Conservation (phyloP, 495 filamentous ascomycete species). For the Daldinia caldariorum region DNA sequence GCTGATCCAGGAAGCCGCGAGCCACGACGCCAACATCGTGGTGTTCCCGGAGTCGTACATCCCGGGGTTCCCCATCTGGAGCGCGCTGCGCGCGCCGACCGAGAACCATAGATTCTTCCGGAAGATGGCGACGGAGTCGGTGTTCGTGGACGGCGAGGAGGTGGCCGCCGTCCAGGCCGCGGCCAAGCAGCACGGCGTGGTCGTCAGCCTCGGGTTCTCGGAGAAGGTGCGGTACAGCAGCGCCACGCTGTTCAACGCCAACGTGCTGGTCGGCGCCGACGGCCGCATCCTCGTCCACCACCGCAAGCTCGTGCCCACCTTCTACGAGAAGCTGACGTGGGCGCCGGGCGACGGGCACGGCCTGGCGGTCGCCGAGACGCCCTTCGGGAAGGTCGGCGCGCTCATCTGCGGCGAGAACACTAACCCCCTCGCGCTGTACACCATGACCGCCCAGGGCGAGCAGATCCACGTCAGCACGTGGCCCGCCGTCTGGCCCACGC, state of each 20-base stretch:
- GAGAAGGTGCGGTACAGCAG: conserved; percentile 48
- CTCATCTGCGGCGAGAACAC: conserved; percentile 57
- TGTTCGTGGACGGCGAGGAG: conserved; percentile 52
- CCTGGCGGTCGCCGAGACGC: conserved; percentile 42
- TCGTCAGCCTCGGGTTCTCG: conserved; percentile 51
- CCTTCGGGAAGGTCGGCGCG: conserved; percentile 43
- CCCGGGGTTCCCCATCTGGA: conserved; percentile 53
- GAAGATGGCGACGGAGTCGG: conserved; percentile 42
- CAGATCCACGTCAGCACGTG: conserved; percentile 51
- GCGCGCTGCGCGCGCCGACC: conserved; percentile 45
- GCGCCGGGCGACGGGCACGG: conserved; percentile 51
- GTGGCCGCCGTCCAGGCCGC: conserved; percentile 42
- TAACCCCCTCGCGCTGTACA: conserved; percentile 49
- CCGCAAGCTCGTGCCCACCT: conserved; percentile 53
- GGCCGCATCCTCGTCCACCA: conserved; percentile 52
- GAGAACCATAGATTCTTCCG: conserved; percentile 51
- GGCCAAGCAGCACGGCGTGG: conserved; percentile 36
- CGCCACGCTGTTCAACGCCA: conserved; percentile 52
- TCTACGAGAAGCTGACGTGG: conserved; percentile 54
- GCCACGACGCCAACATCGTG: conserved; percentile 51
- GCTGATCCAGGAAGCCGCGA: conserved; percentile 53
- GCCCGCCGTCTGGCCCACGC: conserved; percentile 50
- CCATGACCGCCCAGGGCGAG: conserved; percentile 44
- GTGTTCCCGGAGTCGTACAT: conserved; percentile 60
- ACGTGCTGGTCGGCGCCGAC: conserved; percentile 46